Evolutionary conservation across 441 rosid species (phyloP).

Genomic region (Croton setiger): DNA sequence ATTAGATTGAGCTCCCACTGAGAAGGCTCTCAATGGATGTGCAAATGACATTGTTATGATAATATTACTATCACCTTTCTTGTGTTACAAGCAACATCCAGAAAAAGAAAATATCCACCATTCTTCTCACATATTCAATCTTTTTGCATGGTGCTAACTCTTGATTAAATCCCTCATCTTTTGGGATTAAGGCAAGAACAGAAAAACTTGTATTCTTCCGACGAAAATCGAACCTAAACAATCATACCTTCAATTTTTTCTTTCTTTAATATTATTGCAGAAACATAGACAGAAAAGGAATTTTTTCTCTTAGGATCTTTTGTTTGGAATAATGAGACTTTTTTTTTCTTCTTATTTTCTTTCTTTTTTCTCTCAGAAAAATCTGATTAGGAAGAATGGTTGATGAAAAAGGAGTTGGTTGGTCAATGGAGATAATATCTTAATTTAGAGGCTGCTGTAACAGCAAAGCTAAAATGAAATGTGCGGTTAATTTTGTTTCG

Average conservation of each 20-base stretch:
- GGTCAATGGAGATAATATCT: constrained; percentile 32
- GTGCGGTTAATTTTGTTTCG: no score
- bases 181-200: not conserved
- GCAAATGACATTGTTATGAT: constrained; percentile 13
- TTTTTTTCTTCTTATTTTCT: not conserved
- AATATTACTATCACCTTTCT: no score
- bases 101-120: no score
- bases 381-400: constrained; percentile 16
- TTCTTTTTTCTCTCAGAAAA: constrained; percentile 12
- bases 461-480: constrained; percentile 20
- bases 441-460: constrained; percentile 33
- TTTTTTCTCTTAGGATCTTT: no score
- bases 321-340: constrained; percentile 1
- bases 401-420: constrained; percentile 16
- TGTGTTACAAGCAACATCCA: no score
- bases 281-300: not conserved
- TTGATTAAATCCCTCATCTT: not conserved
- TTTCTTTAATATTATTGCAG: not conserved
- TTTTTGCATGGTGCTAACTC: not conserved
- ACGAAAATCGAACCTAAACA: not conserved
- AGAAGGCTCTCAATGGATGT: constrained; percentile 21
- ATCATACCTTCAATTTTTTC: not conserved
- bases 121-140: not conserved
- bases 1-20: constrained; percentile 10
- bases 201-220: not conserved